A percentile compares a stretch with the other conserved stretches of the same genome.
Evolutionary conservation across 441 rosid genomes (phyloP).

Genomic region (Pelargonium australe): DNA sequence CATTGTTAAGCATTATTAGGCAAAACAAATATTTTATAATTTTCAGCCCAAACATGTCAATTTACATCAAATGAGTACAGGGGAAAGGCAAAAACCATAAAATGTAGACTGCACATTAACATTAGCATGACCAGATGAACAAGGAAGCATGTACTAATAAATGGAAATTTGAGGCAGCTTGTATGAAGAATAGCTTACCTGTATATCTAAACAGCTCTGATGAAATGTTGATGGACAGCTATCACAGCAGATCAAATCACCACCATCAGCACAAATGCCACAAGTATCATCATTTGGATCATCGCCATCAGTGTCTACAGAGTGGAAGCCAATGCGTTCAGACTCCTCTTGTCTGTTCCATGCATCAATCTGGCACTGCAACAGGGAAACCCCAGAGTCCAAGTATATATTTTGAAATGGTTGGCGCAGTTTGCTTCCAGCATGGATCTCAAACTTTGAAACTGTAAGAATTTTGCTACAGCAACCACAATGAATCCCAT

Average conservation of each 20-base stretch:
- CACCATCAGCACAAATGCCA: constrained; percentile 97
- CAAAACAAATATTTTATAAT: background rate
- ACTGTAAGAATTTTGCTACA: constrained; percentile 84
- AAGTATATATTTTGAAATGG: constrained; percentile 85
- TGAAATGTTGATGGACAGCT: constrained; percentile 96
- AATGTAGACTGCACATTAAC: too few relatives aligned
- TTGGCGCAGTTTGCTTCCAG: constrained; percentile 83
- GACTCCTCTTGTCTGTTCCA: constrained; percentile 70
- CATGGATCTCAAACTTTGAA: constrained; percentile 91
- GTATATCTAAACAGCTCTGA: constrained; percentile 73
- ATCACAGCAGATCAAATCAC: constrained; percentile 95
- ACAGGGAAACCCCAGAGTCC: constrained; percentile 80
- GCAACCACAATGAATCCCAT: constrained; percentile 93
- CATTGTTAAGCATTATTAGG: background rate
- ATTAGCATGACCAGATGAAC: background rate
- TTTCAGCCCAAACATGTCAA: background rate
- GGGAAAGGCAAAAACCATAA: background rate
- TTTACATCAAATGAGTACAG: background rate
- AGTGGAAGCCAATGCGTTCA: constrained; percentile 44
- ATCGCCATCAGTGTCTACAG: constrained; percentile 59
- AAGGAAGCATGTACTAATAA: background rate
- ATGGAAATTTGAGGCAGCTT: background rate
- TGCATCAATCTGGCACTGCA: constrained; percentile 83
- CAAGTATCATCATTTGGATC: constrained; percentile 98
- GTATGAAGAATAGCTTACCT: constrained; percentile 38